Percentiles rank a stretch among this genome's conserved stretches.
These are phyloP conservation scores for Trematosphaeria pertusa DNA, from an alignment of 2,329 filamentous ascomycete species.

Conservation along the genomic window DNA sequence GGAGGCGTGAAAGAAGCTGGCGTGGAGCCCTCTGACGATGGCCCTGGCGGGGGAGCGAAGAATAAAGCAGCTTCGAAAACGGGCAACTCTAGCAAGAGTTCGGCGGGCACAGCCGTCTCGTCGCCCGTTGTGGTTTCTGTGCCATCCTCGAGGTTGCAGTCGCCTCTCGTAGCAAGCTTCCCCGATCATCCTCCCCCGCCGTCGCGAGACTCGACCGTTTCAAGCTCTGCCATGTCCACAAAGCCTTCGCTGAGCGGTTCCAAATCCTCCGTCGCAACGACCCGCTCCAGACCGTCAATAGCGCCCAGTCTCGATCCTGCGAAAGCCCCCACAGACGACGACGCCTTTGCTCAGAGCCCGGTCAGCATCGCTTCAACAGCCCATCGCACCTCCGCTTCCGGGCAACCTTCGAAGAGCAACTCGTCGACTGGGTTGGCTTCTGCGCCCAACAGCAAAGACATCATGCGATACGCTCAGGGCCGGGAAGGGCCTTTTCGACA, in stretches of 20 bases:
- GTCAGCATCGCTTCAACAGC: slow-evolving; percentile 31
- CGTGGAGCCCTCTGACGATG: slow-evolving; percentile 34
- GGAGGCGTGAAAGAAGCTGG: slow-evolving; percentile 67
- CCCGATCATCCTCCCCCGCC: slow-evolving; percentile 40
- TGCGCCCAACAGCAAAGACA: slow-evolving; percentile 16
- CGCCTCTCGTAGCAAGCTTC: slow-evolving; percentile 46
- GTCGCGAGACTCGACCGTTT: slow-evolving; percentile 44
- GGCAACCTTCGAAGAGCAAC: slow-evolving; percentile 13
- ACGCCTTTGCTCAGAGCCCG: slow-evolving; percentile 33
- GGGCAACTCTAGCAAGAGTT: slow-evolving; percentile 30
- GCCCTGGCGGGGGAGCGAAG: slow-evolving; percentile 30
- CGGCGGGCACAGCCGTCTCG: slow-evolving; percentile 38
- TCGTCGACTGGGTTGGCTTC: slow-evolving; percentile 25
- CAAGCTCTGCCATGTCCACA: slow-evolving; percentile 34
- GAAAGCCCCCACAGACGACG: slow-evolving; percentile 32
- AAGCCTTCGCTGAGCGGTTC: slow-evolving; percentile 43
- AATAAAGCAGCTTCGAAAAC: slow-evolving; percentile 20
- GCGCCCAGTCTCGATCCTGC: slow-evolving; percentile 28
- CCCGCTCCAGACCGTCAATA: slow-evolving; percentile 40
- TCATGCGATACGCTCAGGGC: slow-evolving; percentile 26
- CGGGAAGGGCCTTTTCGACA: slow-evolving; percentile 29
- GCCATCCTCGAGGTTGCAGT: slow-evolving; percentile 47
- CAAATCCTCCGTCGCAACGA: slow-evolving; percentile 33
- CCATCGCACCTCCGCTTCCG: slow-evolving; percentile 25
- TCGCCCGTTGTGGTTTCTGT: slow-evolving; percentile 46